Percentiles rank a stretch among this genome's conserved stretches.
Evolutionary conservation across 2,329 filamentous ascomycete genomes (phyloP).

Genomic region (Curvularia spicifera): DNA sequence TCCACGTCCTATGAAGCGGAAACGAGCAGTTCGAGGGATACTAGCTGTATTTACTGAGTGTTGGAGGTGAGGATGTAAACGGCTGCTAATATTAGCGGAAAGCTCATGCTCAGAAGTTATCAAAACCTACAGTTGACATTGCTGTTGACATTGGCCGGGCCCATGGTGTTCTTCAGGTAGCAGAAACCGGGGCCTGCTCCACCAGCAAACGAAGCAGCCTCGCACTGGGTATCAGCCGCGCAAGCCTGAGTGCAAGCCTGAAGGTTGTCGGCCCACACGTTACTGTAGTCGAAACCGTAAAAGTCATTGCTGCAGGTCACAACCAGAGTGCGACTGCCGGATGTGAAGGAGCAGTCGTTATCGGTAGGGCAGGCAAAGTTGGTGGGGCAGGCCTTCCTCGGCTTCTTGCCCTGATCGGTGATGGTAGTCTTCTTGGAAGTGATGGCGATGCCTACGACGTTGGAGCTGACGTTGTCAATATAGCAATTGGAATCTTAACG

Average conservation of each 20-base stretch:
- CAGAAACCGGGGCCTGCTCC: not conserved
- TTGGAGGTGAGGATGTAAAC: constrained; percentile 2
- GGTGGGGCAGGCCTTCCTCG: not conserved
- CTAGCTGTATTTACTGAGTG: not conserved
- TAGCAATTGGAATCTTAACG: not conserved
- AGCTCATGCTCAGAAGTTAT: not conserved
- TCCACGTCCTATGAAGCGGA: not conserved
- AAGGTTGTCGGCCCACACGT: not conserved
- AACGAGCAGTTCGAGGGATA: not conserved
- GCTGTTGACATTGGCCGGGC: not conserved
- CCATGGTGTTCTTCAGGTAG: constrained; percentile 4
- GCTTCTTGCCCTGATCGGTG: not conserved
- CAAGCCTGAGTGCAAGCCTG: constrained; percentile 5
- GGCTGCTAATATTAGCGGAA: not conserved
- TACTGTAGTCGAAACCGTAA: not conserved
- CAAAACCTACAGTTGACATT: constrained; percentile 1
- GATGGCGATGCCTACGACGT: not conserved
- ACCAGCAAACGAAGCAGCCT: constrained; percentile 3
- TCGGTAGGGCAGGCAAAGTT: not conserved
- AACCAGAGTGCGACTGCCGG: not conserved
- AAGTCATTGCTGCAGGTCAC: constrained; percentile 1
- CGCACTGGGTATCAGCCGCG: not conserved
- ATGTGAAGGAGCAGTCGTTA: constrained; percentile 2
- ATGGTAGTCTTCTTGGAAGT: not conserved
- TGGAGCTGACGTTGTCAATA: not conserved